Conservation (phyloP, 2,329 filamentous ascomycete species). For the Fusarium brevicatenulatum region DNA sequence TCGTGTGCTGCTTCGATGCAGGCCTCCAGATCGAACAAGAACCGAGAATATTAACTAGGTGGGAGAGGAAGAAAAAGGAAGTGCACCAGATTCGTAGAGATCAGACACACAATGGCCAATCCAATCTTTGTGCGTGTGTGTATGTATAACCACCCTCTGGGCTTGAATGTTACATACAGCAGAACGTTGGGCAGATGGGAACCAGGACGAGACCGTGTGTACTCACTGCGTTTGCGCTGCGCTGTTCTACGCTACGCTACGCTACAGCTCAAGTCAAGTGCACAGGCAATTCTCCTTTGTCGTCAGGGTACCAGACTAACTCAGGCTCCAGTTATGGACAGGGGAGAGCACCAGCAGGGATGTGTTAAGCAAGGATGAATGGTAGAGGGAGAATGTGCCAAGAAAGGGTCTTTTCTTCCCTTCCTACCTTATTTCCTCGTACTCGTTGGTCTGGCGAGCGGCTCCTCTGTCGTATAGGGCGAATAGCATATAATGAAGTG, state of each 20-base stretch:
- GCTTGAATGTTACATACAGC: conserved; percentile 28
- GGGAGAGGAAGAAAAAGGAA: conserved; percentile 2
- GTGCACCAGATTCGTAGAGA: conserved; percentile 20
- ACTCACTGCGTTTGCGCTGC: background rate
- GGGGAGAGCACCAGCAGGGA: conserved; percentile 31
- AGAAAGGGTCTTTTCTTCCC: conserved; percentile 29
- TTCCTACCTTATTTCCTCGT: conserved; percentile 11
- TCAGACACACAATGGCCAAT: conserved; percentile 27
- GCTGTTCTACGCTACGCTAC: background rate
- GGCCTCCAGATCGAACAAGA: conserved; percentile 32
- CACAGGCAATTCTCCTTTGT: conserved; percentile 39
- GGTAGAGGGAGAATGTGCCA: conserved; percentile 28
- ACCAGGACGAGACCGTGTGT: conserved; percentile 5
- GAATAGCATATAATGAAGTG: background rate
- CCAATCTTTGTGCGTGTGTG: conserved; percentile 20
- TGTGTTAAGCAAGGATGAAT: conserved; percentile 35
- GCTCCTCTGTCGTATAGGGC: conserved; percentile 1
- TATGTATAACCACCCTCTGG: conserved; percentile 22
- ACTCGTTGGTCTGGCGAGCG: conserved; percentile 6
- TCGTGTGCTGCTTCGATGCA: conserved; percentile 35
- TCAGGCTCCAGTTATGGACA: conserved; percentile 38
- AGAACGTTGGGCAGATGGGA: conserved; percentile 14
- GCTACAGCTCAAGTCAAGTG: conserved; percentile 12
- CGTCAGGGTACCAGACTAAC: conserved; percentile 30
- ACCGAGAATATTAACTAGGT: conserved; percentile 7